A percentile compares a stretch with the other conserved stretches of the same genome.
Evolutionary conservation across 495 filamentous ascomycete genomes (phyloP).

Genomic region (Parmelia sp.): DNA sequence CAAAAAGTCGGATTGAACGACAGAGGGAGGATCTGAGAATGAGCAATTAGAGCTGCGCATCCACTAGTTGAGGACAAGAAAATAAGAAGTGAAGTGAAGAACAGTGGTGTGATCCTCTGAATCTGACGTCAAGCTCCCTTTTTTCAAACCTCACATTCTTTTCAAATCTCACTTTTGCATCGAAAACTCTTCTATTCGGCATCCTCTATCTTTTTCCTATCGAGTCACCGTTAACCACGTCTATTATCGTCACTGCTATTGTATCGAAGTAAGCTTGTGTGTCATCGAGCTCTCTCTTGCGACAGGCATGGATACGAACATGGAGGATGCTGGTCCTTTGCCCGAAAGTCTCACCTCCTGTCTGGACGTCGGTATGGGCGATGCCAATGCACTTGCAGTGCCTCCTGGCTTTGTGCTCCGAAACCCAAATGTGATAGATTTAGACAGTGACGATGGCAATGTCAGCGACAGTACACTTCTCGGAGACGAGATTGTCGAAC

Average conservation of each 20-base stretch:
- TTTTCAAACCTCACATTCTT: background rate
- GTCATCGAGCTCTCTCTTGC: background rate
- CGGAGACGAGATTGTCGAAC: background rate
- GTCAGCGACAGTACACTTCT: slow-evolving; percentile 8
- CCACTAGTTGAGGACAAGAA: background rate
- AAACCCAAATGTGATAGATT: background rate
- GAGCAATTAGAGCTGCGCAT: background rate
- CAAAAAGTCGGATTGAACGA: background rate
- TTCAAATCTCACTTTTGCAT: background rate
- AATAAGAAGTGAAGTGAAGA: background rate
- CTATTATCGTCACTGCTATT: background rate
- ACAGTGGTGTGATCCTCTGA: background rate
- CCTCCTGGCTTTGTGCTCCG: background rate
- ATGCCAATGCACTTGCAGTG: background rate
- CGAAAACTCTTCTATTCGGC: background rate
- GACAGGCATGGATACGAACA: background rate
- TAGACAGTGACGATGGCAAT: slow-evolving; percentile 3
- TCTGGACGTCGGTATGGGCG: background rate
- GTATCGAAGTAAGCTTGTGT: background rate
- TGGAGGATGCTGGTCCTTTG: background rate
- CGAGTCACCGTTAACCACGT: background rate
- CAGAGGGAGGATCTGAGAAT: background rate
- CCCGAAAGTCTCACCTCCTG: background rate
- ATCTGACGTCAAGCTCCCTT: background rate
- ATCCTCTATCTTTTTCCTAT: background rate